Evolutionary conservation across 495 filamentous ascomycete species (phyloP).

Genomic region (Opeltia flavorubescens): DNA sequence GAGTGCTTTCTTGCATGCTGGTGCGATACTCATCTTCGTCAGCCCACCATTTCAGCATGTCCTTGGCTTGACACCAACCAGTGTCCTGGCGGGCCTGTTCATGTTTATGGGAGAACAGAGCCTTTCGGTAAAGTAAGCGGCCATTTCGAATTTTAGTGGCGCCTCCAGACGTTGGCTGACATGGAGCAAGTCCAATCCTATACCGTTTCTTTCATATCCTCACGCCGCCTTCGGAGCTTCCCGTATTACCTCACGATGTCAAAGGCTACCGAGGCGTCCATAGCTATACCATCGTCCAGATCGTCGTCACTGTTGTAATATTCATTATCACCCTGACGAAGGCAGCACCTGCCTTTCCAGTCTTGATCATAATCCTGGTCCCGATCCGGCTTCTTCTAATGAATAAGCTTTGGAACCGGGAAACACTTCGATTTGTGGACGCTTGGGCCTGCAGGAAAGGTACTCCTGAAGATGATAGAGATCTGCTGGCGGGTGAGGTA

Average conservation of each 20-base stretch:
- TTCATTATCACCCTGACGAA: constrained; percentile 52
- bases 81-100: constrained; percentile 54
- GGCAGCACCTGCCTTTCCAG: constrained; percentile 49
- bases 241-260: constrained; percentile 35
- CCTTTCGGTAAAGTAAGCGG: constrained; percentile 44
- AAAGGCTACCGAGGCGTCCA: constrained; percentile 42
- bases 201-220: constrained; percentile 49
- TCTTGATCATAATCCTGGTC: constrained; percentile 52
- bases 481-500: constrained; percentile 9
- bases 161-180: constrained; percentile 6
- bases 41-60: constrained; percentile 56
- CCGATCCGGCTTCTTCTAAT: constrained; percentile 47
- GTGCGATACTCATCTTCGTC: constrained; percentile 45
- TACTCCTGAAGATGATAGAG: constrained; percentile 47
- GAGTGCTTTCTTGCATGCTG: constrained; percentile 49
- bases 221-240: constrained; percentile 50
- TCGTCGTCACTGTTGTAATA: constrained; percentile 43
- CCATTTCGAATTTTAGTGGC: not conserved
- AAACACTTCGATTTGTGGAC: constrained; percentile 50
- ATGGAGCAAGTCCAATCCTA: constrained; percentile 37
- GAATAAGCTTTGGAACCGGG: constrained; percentile 48
- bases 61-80: constrained; percentile 53
- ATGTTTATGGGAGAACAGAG: constrained; percentile 65
- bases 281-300: constrained; percentile 47
- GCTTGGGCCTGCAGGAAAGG: constrained; percentile 58